These are phyloP conservation scores for Prunella vulgaris DNA, from an alignment of 257 asterid species.

Conservation along the genomic window DNA sequence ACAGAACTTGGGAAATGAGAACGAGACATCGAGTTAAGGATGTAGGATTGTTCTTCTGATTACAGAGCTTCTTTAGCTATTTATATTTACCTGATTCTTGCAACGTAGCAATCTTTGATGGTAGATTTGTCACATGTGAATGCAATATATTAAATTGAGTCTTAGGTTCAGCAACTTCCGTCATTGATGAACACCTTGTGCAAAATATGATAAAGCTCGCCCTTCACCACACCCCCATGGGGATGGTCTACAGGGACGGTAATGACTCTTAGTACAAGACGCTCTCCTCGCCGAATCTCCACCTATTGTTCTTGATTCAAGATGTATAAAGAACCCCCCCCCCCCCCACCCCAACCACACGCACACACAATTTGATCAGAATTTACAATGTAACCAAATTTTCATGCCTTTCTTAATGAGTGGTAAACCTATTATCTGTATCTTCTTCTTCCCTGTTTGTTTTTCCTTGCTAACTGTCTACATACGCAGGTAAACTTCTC, in stretches of 20 bases:
- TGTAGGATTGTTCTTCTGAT: neutral
- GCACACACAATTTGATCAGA: no score
- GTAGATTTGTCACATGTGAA: neutral
- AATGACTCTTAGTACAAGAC: no score
- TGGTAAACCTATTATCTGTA: neutral
- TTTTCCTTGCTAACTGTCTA: constrained; percentile 13
- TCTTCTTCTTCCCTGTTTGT: neutral
- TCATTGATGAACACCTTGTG: neutral
- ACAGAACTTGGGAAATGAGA: neutral
- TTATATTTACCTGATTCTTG: constrained; percentile 3
- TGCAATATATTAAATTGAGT: neutral
- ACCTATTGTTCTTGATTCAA: no score
- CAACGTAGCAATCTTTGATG: neutral
- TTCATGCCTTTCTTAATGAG: no score
- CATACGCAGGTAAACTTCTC: constrained; percentile 77
- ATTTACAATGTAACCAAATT: no score
- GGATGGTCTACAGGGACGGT: no score
- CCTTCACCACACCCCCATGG: no score
- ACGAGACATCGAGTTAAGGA: neutral
- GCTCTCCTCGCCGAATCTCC: no score
- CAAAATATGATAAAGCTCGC: no score
- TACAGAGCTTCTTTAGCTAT: neutral
- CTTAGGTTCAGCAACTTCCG: neutral
- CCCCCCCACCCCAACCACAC: no score
- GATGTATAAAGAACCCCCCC: no score